Conservation (phyloP, 495 filamentous ascomycete species). For the Aspergillus bertholletiae region DNA sequence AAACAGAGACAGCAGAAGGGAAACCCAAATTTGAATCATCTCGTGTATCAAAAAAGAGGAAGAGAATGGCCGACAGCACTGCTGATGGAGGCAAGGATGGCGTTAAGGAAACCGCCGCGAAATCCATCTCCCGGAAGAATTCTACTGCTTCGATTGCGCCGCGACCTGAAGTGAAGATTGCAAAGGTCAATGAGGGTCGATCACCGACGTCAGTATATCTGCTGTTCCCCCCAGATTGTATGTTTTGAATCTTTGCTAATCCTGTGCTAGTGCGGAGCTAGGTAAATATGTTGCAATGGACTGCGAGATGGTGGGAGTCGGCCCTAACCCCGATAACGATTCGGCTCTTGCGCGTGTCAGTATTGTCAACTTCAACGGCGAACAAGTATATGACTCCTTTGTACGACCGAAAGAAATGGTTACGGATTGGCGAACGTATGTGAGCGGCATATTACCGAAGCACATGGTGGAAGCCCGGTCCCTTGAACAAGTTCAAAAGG, state of each 20-base stretch:
- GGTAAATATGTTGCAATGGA: slow-evolving; percentile 92
- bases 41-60: slow-evolving; percentile 21
- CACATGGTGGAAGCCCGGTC: slow-evolving; percentile 64
- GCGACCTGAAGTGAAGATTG: slow-evolving; percentile 12
- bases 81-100: slow-evolving; percentile 10
- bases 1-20: slow-evolving; percentile 24
- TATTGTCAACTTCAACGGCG: slow-evolving; percentile 87
- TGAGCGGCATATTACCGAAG: slow-evolving; percentile 72
- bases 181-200: slow-evolving; percentile 50
- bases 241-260: slow-evolving; percentile 7
- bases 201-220: slow-evolving; percentile 38
- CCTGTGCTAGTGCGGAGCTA: slow-evolving; percentile 42
- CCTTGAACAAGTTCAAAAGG: slow-evolving; percentile 71
- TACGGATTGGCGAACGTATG: slow-evolving; percentile 83
- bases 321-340: slow-evolving; percentile 60
- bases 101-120: slow-evolving; percentile 10
- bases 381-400: slow-evolving; percentile 87
- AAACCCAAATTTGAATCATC: slow-evolving; percentile 16
- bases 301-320: slow-evolving; percentile 97
- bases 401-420: slow-evolving; percentile 73
- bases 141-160: slow-evolving; percentile 25
- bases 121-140: slow-evolving; percentile 20
- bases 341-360: slow-evolving; percentile 78
- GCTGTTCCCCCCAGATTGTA: background rate
- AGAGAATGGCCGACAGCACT: slow-evolving; percentile 29